phyloP scores from a whole-genome alignment of 352 stramenopile genomes.

The Pythium dissotocum region DNA sequence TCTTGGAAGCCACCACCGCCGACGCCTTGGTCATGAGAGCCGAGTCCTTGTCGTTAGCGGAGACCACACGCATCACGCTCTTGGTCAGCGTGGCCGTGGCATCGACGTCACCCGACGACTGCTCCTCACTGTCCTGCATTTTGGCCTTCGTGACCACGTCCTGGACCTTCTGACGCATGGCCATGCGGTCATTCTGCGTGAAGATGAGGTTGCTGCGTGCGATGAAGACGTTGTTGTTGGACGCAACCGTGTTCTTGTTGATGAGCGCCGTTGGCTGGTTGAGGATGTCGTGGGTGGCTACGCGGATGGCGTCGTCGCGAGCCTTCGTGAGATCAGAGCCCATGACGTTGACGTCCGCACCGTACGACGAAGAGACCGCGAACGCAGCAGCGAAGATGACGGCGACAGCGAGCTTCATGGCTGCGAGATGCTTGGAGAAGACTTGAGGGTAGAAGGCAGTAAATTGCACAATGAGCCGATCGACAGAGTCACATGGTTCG shows the following conservation, averaged over 20 bases:
- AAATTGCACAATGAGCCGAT: neutral
- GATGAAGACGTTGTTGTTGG: constrained; percentile 45
- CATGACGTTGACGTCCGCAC: neutral
- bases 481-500: no score
- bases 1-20: constrained; percentile 30
- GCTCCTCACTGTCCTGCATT: neutral
- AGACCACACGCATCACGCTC: constrained; percentile 23
- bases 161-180: constrained; percentile 27
- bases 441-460: no score
- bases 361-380: neutral
- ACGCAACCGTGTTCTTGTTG: constrained; percentile 47
- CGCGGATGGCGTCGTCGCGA: no score
- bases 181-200: constrained; percentile 37
- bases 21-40: constrained; percentile 35
- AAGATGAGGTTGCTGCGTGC: constrained; percentile 36
- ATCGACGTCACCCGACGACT: neutral
- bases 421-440: neutral
- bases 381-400: neutral
- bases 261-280: neutral
- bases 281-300: no score
- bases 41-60: constrained; percentile 23
- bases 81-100: constrained; percentile 17
- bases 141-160: neutral
- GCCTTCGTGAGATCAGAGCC: neutral
- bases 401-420: neutral